These are phyloP conservation scores for Lentinus tigrinus DNA, from an alignment of 768 basidiomycete species.

Conservation along the genomic window DNA sequence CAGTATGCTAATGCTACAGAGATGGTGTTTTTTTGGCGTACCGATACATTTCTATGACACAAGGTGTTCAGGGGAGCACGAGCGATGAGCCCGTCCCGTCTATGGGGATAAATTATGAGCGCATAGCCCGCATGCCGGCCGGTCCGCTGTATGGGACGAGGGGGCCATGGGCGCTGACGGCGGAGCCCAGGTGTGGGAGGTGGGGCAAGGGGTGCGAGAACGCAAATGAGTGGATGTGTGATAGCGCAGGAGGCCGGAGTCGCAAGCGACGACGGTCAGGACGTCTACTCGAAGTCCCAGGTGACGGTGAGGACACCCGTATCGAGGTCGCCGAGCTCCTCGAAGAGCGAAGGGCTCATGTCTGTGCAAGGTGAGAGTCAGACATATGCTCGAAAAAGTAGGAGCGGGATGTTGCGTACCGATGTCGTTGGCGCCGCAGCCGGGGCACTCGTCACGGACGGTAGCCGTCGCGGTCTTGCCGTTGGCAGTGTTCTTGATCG, in stretches of 20 bases:
- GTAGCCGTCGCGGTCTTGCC: slow-evolving; percentile 47
- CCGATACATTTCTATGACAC: background rate
- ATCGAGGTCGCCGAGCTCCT: slow-evolving; percentile 45
- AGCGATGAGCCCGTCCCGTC: background rate
- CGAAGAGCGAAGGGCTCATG: slow-evolving; percentile 63
- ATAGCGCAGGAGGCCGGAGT: too few species aligned
- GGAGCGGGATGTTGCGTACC: slow-evolving; percentile 40
- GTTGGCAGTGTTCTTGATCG: slow-evolving; percentile 56
- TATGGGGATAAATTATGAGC: background rate
- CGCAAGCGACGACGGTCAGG: background rate
- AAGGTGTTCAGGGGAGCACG: background rate
- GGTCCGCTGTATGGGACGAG: background rate
- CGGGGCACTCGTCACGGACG: slow-evolving; percentile 57
- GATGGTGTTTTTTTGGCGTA: slow-evolving; percentile 5
- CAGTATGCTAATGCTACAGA: slow-evolving; percentile 9
- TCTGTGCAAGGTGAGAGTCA: slow-evolving; percentile 39
- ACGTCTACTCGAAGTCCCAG: slow-evolving; percentile 53
- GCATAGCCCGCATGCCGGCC: background rate
- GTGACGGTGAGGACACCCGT: slow-evolving; percentile 49
- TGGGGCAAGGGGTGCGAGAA: background rate
- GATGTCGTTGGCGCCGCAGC: slow-evolving; percentile 52
- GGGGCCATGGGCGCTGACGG: background rate
- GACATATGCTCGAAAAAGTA: background rate
- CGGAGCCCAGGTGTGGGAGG: background rate
- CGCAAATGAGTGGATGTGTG: background rate